These are phyloP conservation scores for Tylopilus felleus DNA, from an alignment of 768 basidiomycete genomes.

Conservation along the genomic window DNA sequence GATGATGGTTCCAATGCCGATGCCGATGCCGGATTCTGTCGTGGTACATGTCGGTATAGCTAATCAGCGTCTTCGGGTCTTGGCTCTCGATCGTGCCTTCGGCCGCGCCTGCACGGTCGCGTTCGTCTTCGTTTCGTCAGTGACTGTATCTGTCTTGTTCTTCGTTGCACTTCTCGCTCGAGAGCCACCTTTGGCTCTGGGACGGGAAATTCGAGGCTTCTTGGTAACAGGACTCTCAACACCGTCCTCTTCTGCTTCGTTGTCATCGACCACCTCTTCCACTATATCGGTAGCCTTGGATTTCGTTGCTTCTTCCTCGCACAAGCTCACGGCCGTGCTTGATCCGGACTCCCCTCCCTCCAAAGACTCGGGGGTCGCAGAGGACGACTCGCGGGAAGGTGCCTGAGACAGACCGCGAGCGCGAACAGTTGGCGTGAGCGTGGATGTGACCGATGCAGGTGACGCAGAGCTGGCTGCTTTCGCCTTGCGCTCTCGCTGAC, in stretches of 20 bases:
- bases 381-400: constrained; percentile 22
- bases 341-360: constrained; percentile 30
- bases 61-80: constrained; percentile 29
- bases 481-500: constrained; percentile 27
- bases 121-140: constrained; percentile 17
- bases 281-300: constrained; percentile 15
- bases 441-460: constrained; percentile 29
- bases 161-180: constrained; percentile 16
- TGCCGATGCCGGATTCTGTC: constrained; percentile 15
- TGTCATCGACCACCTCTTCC: constrained; percentile 14
- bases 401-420: constrained; percentile 20
- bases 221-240: constrained; percentile 14
- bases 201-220: constrained; percentile 18
- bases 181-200: constrained; percentile 24
- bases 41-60: constrained; percentile 6
- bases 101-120: constrained; percentile 26
- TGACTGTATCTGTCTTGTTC: constrained; percentile 10
- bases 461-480: constrained; percentile 18
- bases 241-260: constrained; percentile 15
- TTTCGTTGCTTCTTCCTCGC: constrained; percentile 25
- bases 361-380: constrained; percentile 25
- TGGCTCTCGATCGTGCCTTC: constrained; percentile 31
- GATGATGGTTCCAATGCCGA: constrained; percentile 16
- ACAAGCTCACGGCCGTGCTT: constrained; percentile 33
- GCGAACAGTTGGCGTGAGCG: constrained; percentile 27